Percentiles rank a stretch among this genome's conserved stretches.
Evolutionary conservation across 2,329 filamentous ascomycete species (phyloP).

Genomic region (Trichoderma lentiforme): DNA sequence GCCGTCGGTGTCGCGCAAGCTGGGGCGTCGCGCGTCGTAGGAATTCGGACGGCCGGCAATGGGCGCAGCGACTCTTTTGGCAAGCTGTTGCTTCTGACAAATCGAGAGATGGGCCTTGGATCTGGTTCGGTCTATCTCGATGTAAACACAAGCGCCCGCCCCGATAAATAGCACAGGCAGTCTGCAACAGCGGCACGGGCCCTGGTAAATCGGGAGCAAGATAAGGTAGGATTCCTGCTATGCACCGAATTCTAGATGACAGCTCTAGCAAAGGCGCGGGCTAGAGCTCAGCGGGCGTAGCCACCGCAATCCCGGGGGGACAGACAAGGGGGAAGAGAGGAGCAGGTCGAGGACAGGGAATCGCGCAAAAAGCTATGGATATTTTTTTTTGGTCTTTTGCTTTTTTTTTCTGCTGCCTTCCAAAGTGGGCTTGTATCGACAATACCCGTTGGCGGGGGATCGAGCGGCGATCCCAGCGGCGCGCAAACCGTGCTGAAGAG

Average conservation of each 20-base stretch:
- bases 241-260: neutral
- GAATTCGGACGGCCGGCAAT: neutral
- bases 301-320: neutral
- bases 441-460: neutral
- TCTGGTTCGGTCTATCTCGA: neutral
- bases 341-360: neutral
- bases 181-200: neutral
- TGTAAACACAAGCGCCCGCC: slow-evolving; percentile 12
- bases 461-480: neutral
- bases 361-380: neutral
- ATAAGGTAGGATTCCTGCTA: slow-evolving; percentile 5
- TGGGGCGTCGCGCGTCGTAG: slow-evolving; percentile 6
- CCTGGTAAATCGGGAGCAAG: slow-evolving; percentile 1
- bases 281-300: slow-evolving; percentile 11
- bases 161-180: neutral
- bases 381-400: neutral
- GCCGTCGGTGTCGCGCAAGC: neutral
- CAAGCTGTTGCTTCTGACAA: neutral
- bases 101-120: neutral
- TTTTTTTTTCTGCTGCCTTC: neutral
- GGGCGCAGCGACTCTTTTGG: neutral
- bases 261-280: neutral
- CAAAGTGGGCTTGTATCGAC: neutral
- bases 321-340: neutral
- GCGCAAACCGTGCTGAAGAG: neutral